Percentiles rank a stretch among this genome's conserved stretches.
phyloP scores from a whole-genome alignment of 164 flowering plant species.

The Aristolochia contorta region DNA sequence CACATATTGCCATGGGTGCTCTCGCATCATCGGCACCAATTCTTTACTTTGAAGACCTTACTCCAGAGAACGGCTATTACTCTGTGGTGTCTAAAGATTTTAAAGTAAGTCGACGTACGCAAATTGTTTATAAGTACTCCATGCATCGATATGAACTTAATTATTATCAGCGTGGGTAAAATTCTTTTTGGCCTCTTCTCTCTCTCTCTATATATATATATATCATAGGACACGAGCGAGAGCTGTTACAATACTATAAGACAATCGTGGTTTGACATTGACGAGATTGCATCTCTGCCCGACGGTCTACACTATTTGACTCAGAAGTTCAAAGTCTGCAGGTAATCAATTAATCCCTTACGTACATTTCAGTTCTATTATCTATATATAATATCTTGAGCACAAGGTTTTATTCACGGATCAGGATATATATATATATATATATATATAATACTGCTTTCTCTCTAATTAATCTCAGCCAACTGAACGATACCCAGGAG shows the following conservation, averaged over 20 bases:
- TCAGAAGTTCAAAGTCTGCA: slow-evolving; percentile 43
- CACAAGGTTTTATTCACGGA: too few relatives aligned
- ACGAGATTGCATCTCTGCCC: slow-evolving; percentile 27
- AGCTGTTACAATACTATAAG: slow-evolving; percentile 38
- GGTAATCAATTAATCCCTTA: too few relatives aligned
- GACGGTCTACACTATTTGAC: slow-evolving; percentile 40
- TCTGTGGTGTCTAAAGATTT: slow-evolving; percentile 35
- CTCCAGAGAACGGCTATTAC: slow-evolving; percentile 32
- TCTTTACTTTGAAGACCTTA: slow-evolving; percentile 46
- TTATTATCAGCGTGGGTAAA: too few relatives aligned
- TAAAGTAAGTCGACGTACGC: slow-evolving; percentile 16
- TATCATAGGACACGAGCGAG: slow-evolving; percentile 45
- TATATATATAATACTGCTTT: neutral
- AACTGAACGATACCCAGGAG: slow-evolving; percentile 13
- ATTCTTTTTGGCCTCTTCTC: too few relatives aligned
- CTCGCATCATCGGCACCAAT: slow-evolving; percentile 71
- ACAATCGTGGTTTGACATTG: slow-evolving; percentile 46
- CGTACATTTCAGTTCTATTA: too few relatives aligned
- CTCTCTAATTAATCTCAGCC: slow-evolving; percentile 9
- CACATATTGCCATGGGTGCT: slow-evolving; percentile 52
- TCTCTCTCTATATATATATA: too few relatives aligned
- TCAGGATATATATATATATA: too few relatives aligned
- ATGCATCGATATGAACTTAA: too few relatives aligned
- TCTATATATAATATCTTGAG: too few relatives aligned
- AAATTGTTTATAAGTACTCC: neutral